Evolutionary conservation across 805 yeast genomes (phyloP).

Genomic region (Metschnikowia borealis): DNA sequence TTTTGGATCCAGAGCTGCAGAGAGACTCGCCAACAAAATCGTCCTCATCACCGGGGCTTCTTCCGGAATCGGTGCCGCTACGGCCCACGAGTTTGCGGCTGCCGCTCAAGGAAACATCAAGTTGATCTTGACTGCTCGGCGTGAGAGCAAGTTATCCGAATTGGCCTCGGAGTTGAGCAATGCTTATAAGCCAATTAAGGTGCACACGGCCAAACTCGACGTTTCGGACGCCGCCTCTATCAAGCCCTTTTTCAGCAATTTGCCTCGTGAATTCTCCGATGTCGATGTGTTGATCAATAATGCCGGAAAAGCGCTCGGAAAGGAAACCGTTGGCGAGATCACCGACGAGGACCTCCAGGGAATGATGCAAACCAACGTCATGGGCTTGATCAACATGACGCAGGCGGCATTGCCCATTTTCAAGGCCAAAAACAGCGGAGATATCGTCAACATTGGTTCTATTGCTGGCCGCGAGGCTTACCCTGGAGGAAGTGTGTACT

Average conservation of each 20-base stretch:
- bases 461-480: slow-evolving; percentile 39
- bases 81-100: slow-evolving; percentile 81
- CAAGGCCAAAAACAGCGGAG: slow-evolving; percentile 33
- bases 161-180: slow-evolving; percentile 25
- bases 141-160: slow-evolving; percentile 26
- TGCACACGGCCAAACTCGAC: slow-evolving; percentile 31
- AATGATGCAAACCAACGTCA: slow-evolving; percentile 37
- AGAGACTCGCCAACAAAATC: slow-evolving; percentile 35
- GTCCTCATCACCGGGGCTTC: slow-evolving; percentile 78
- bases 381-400: slow-evolving; percentile 35
- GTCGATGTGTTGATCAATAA: slow-evolving; percentile 38
- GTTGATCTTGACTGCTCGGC: slow-evolving; percentile 37
- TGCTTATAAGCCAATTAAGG: slow-evolving; percentile 23
- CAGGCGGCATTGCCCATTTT: slow-evolving; percentile 36
- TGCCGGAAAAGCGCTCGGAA: slow-evolving; percentile 40
- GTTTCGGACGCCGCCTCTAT: slow-evolving; percentile 27
- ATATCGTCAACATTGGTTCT: slow-evolving; percentile 35
- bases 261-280: slow-evolving; percentile 34
- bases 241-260: slow-evolving; percentile 24
- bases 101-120: slow-evolving; percentile 37
- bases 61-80: slow-evolving; percentile 91
- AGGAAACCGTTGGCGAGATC: slow-evolving; percentile 29
- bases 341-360: slow-evolving; percentile 28
- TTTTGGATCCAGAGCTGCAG: slow-evolving; percentile 35
- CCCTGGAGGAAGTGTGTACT: slow-evolving; percentile 37